Percentiles rank a stretch among this genome's conserved stretches.
Evolutionary conservation across 768 basidiomycete genomes (phyloP).

Genomic region (Fibroporia radiculosa): DNA sequence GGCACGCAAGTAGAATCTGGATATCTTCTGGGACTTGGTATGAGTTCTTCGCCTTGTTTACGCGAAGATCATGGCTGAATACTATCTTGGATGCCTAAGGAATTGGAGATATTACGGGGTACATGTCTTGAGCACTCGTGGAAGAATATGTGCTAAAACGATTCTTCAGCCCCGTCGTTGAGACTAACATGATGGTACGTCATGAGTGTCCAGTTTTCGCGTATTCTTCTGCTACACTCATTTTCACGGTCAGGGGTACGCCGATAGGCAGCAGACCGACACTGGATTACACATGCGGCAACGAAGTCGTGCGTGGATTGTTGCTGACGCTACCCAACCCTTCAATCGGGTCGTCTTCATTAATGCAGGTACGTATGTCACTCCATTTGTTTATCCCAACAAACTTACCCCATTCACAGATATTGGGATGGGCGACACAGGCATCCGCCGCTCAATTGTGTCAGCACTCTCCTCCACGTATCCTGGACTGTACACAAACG

Average conservation of each 20-base stretch:
- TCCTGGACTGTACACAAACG: slow-evolving; percentile 56
- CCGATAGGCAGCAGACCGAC: slow-evolving; percentile 53
- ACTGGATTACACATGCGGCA: slow-evolving; percentile 76
- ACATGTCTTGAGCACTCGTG: slow-evolving; percentile 10
- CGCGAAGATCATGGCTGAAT: background rate
- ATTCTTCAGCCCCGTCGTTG: slow-evolving; percentile 55
- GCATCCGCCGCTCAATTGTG: slow-evolving; percentile 64
- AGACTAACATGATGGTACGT: slow-evolving; percentile 76
- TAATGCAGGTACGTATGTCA: slow-evolving; percentile 48
- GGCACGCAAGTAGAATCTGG: slow-evolving; percentile 30
- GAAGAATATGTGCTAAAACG: slow-evolving; percentile 7
- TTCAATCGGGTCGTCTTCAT: slow-evolving; percentile 64
- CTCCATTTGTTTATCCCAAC: background rate
- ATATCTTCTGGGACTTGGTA: slow-evolving; percentile 57
- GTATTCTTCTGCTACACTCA: too few species aligned
- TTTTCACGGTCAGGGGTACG: slow-evolving; percentile 48
- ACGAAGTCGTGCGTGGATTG: slow-evolving; percentile 67
- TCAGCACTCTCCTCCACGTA: slow-evolving; percentile 45
- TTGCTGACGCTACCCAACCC: slow-evolving; percentile 52
- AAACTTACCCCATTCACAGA: slow-evolving; percentile 30
- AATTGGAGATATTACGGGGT: slow-evolving; percentile 73
- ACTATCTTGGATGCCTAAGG: slow-evolving; percentile 29
- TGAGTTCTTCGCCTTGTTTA: slow-evolving; percentile 15
- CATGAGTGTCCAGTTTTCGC: background rate
- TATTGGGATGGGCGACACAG: slow-evolving; percentile 78